These are phyloP conservation scores for Anisodus tanguticus DNA, from an alignment of 257 asterid genomes.

Conservation along the genomic window DNA sequence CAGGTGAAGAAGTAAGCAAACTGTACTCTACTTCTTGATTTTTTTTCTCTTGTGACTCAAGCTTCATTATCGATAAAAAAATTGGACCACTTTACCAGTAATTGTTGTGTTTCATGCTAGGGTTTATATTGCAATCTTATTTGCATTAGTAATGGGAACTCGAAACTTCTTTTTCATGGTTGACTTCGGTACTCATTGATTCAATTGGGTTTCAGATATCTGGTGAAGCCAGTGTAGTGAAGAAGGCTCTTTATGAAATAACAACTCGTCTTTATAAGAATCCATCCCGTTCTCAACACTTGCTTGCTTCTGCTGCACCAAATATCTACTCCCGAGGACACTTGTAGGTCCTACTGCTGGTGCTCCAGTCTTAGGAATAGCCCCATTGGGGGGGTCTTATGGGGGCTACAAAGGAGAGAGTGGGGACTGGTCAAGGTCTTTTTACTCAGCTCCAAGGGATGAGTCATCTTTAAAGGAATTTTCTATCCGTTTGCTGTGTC, in stretches of 20 bases:
- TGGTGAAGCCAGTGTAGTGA: constrained; percentile 76
- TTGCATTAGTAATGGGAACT: neutral
- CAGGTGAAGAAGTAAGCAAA: neutral
- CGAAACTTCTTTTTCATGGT: neutral
- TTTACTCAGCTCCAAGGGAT: constrained; percentile 73
- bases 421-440: constrained; percentile 73
- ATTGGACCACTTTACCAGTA: neutral
- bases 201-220: constrained; percentile 60
- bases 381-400: constrained; percentile 73
- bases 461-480: constrained; percentile 78
- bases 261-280: constrained; percentile 86
- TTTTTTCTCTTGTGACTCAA: neutral
- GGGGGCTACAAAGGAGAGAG: constrained; percentile 84
- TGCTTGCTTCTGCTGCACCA: constrained; percentile 72
- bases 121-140: neutral
- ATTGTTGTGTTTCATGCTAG: neutral
- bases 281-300: constrained; percentile 91
- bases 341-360: constrained; percentile 66
- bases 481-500: constrained; percentile 77
- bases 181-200: constrained; percentile 8
- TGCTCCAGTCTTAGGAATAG: constrained; percentile 76
- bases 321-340: constrained; percentile 64
- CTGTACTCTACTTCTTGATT: neutral
- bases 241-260: constrained; percentile 78
- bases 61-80: neutral